phyloP scores from a whole-genome alignment of 2,329 filamentous ascomycete species.

The Pseudodiploospora longispora region DNA sequence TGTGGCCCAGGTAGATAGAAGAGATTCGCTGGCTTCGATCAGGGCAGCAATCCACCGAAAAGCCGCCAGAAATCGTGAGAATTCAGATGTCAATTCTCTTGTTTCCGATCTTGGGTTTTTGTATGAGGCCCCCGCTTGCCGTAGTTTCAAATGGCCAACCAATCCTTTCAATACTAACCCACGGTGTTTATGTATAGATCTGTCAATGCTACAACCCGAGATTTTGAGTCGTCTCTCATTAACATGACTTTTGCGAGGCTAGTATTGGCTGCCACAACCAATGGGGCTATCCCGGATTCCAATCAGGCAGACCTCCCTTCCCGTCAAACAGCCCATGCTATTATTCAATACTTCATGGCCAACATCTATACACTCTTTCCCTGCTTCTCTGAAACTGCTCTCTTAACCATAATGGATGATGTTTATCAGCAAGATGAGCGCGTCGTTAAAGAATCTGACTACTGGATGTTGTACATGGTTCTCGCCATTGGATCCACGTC shows the following conservation, averaged over 20 bases:
- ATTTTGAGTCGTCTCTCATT: constrained; percentile 81
- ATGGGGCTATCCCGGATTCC: constrained; percentile 60
- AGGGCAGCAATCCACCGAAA: constrained; percentile 57
- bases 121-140: constrained; percentile 37
- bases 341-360: constrained; percentile 77
- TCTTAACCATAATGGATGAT: constrained; percentile 72
- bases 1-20: constrained; percentile 43
- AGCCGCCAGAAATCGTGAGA: constrained; percentile 59
- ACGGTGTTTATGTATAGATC: constrained; percentile 44
- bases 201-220: constrained; percentile 87
- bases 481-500: constrained; percentile 73
- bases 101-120: constrained; percentile 91
- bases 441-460: constrained; percentile 59
- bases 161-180: constrained; percentile 1
- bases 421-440: constrained; percentile 66
- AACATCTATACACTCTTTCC: constrained; percentile 76
- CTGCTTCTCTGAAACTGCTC: constrained; percentile 69
- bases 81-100: constrained; percentile 80
- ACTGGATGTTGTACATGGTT: constrained; percentile 84
- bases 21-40: constrained; percentile 55
- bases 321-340: constrained; percentile 56
- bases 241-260: constrained; percentile 91
- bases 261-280: constrained; percentile 73
- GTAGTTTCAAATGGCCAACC: background rate
- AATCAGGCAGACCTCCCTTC: constrained; percentile 59